Percentiles rank a stretch among this genome's conserved stretches.
Evolutionary conservation across 306 rosid genomes (phyloP).

Genomic region (Pterocarpus santalinus): DNA sequence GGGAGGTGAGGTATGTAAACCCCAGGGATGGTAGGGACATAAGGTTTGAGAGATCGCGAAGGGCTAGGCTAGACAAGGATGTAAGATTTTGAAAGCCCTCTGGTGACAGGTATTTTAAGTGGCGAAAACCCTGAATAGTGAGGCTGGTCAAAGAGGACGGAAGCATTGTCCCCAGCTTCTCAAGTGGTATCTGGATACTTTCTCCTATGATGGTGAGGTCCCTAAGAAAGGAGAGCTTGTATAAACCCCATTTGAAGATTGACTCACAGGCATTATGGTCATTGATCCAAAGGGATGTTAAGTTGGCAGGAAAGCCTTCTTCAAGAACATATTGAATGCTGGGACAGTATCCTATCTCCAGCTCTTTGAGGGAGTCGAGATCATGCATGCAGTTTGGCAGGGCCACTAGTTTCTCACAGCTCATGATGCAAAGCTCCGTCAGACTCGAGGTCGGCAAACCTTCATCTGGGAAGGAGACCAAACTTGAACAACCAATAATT

Average conservation of each 20-base stretch:
- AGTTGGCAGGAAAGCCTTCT: conserved; percentile 39
- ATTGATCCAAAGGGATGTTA: background rate
- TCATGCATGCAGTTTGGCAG: conserved; percentile 8
- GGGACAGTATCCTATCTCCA: background rate
- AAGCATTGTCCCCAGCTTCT: conserved; percentile 5
- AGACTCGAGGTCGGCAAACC: conserved; percentile 1
- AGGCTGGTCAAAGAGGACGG: conserved; percentile 28
- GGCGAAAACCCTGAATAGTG: background rate
- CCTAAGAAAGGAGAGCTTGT: conserved; percentile 37
- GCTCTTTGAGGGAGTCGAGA: conserved; percentile 23
- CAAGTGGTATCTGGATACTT: conserved; percentile 2
- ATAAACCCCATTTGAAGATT: conserved; percentile 28
- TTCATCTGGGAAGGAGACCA: conserved; percentile 24
- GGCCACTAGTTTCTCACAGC: conserved; percentile 24
- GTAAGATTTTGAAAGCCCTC: conserved; percentile 27
- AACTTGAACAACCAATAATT: conserved; percentile 19
- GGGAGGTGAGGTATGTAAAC: conserved; percentile 43
- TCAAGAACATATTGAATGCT: background rate
- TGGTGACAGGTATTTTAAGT: background rate
- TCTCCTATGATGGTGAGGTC: background rate
- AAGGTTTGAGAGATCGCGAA: conserved; percentile 8
- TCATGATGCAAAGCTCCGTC: background rate
- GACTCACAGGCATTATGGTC: background rate
- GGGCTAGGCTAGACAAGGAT: background rate
- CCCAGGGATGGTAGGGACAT: conserved; percentile 14